Base-by-base conservation (phyloP, 2,329 filamentous ascomycete species). In the Neonectria faginata region DNA sequence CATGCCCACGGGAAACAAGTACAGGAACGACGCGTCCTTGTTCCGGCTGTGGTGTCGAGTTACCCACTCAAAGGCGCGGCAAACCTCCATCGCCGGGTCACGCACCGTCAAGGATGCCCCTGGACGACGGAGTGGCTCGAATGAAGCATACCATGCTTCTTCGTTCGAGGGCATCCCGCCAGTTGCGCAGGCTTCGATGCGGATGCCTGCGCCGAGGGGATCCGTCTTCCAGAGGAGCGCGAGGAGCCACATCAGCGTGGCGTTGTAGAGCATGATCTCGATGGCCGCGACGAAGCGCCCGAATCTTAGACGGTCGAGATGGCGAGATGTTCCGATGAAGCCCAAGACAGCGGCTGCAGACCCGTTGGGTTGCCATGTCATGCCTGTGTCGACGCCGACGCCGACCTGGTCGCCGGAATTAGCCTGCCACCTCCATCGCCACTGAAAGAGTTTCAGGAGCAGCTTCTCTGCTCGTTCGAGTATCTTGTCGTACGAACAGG, bases 231-330 rank as follows among this genome's bases (percentile, higher is more conserved):
- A 69, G 5, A 69, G 51, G 1, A 69, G 57, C 1, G 67, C 67
- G 18, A 69, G 54, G 8, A 68, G 60, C 67, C 67, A 69, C 67
- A 69, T 69, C 10, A 68, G 44, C 1, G 66, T 60, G 2, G 67
- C 67, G 7, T 69, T 69, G 44, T 68, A 69, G 16, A 69, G 55
- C 67, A 69, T 69, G 3, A 68, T 56, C 16, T 69, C 66, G 3
- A 60, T 60, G 7, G 66, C 66, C 5, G 50, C 44, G 2, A 44
- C 33, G 10, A 67, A 65, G 3, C 31, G 45, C 4, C 52, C 39
- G 27, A 67, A 67, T 3, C 52, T 27, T 10, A 66, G 52, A 9
- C 51, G 52, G 5, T n/a, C 18, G 9, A 53, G 42, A 8, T 33
- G 39, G 3, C 42, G 42, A 3, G 56, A 50, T 2, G 51, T 11